These are phyloP conservation scores for Sarocladium oryzae DNA, from an alignment of 2,329 filamentous ascomycete genomes.

Conservation along the genomic window DNA sequence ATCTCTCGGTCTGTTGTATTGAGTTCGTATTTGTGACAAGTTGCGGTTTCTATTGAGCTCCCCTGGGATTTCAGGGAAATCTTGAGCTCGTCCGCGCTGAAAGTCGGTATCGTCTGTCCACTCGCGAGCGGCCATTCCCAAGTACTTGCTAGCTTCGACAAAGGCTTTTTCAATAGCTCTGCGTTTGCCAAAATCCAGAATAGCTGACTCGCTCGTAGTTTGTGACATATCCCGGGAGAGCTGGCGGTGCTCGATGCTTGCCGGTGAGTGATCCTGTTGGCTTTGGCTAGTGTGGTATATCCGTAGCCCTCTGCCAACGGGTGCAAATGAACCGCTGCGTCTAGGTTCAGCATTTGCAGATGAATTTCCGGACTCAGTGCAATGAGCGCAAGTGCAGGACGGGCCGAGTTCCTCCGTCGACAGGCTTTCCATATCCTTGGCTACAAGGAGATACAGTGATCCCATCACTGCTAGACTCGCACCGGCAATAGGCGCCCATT, in stretches of 20 bases:
- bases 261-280: neutral
- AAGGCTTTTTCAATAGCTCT: neutral
- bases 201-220: neutral
- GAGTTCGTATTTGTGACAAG: neutral
- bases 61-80: neutral
- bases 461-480: neutral
- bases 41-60: neutral
- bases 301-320: neutral
- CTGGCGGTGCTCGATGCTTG: neutral
- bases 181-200: neutral
- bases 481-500: slow-evolving; percentile 23
- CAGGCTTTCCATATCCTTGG: neutral
- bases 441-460: slow-evolving; percentile 12
- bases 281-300: neutral
- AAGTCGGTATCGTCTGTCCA: slow-evolving; percentile 1
- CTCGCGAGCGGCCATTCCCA: neutral
- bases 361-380: neutral
- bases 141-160: neutral
- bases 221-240: neutral
- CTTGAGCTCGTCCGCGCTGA: neutral
- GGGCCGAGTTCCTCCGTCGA: neutral
- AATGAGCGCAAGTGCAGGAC: neutral
- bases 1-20: slow-evolving; percentile 4
- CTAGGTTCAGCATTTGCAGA: too few relatives aligned
- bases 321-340: too few relatives aligned